Percentiles rank a stretch among this genome's conserved stretches.
These are phyloP conservation scores for Amanita jacksonii DNA, from an alignment of 768 basidiomycete species.

Conservation along the genomic window DNA sequence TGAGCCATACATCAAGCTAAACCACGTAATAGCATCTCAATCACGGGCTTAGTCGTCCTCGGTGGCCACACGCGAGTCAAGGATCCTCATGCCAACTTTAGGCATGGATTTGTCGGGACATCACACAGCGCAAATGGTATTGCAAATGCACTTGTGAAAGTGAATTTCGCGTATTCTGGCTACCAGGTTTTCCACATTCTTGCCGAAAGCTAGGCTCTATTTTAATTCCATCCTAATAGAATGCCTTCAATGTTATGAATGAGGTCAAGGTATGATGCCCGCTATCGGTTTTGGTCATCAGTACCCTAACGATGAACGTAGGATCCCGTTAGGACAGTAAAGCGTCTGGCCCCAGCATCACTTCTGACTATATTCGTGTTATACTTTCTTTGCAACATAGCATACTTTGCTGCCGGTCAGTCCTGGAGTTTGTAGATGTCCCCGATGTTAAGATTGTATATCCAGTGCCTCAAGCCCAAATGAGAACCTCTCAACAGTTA, in stretches of 20 bases:
- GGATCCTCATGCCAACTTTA: conserved; percentile 51
- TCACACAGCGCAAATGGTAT: conserved; percentile 37
- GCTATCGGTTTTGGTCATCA: neutral
- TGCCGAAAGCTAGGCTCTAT: neutral
- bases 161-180: conserved; percentile 29
- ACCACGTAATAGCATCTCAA: conserved; percentile 27
- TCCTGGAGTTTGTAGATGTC: neutral
- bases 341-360: conserved; percentile 33
- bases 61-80: conserved; percentile 45
- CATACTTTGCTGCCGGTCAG: conserved; percentile 29
- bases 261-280: conserved; percentile 28
- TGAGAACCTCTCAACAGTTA: conserved; percentile 32
- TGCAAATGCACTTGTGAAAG: conserved; percentile 26
- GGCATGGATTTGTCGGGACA: conserved; percentile 46
- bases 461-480: conserved; percentile 33
- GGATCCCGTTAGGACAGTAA: conserved; percentile 36
- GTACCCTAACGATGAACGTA: conserved; percentile 5
- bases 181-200: conserved; percentile 20
- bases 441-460: neutral
- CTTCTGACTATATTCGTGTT: conserved; percentile 36
- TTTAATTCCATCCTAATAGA: conserved; percentile 15
- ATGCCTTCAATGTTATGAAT: conserved; percentile 37
- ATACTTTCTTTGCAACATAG: conserved; percentile 38
- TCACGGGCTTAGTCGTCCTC: conserved; percentile 53
- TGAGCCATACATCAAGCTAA: too few species aligned